Evolutionary conservation across 768 basidiomycete genomes (phyloP), one percentile per base, ranked within the genome.

Genomic region (Calocybe cyanea): DNA sequence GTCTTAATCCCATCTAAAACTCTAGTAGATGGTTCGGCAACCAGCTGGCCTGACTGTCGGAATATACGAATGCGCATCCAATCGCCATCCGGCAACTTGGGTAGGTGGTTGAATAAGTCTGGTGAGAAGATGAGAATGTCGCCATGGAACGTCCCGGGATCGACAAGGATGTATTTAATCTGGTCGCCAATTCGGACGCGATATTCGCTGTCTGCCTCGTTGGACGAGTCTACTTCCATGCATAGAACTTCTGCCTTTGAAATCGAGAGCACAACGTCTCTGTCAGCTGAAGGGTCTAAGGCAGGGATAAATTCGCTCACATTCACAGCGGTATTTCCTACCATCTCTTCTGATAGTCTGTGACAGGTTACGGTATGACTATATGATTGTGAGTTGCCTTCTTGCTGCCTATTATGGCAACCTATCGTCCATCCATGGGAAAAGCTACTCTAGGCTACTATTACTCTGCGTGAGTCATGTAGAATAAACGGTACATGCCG

Each of bases 181-280:
- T n/a, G 31, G n/a, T 32, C n/a, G 9, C 31, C 31, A 8, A 32
- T 32, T 32, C 31, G 8, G 31, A 32, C 31, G 8, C 31, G 31
- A 32, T 32, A 32, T 32, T 8, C 31, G n/a, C 31, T 32, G n/a
- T n/a, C n/a, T 8, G 31, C 31, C 9, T 32, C 8, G 31, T 8
- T 8, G n/a, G 36, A 38, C 28, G 28, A 3, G n/a, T 9, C 33
- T 7, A 24, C 45, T 24, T 48, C 19, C 1, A 57, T 59, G 51
- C 66, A 69, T 18, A 62, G 49, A 35, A 59, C 53, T 5, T 61
- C 48, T 17, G 60, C 65, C 17, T 61, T 65, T 32, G 31, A 32
- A 32, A 32, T n/a, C n/a, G n/a, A n/a, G n/a, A n/a, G n/a, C n/a
- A n/a, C n/a, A n/a, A n/a, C n/a, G n/a, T n/a, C n/a, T n/a, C n/a